These are phyloP conservation scores for Colletotrichum theobromicola DNA, from an alignment of 2,329 filamentous ascomycete species.

Conservation along the genomic window DNA sequence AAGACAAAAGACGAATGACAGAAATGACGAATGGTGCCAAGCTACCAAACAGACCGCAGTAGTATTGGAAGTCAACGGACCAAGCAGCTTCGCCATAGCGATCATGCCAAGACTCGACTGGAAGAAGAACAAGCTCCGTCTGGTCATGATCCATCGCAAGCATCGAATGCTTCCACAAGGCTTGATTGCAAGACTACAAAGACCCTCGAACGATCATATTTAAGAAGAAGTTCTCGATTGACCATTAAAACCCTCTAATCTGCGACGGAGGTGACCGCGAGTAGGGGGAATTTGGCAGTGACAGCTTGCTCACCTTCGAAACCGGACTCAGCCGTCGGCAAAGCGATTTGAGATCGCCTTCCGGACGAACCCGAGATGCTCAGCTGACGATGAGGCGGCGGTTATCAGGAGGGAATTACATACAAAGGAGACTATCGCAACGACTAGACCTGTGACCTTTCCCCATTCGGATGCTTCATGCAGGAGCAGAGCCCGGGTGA, in stretches of 20 bases:
- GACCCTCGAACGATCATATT: rapidly evolving
- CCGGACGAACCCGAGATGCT: too few relatives aligned
- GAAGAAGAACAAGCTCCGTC: background rate
- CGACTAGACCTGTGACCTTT: too few relatives aligned
- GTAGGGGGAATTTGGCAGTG: background rate
- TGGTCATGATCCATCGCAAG: background rate
- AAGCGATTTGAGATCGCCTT: background rate
- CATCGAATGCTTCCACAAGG: too few relatives aligned
- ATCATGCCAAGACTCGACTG: background rate
- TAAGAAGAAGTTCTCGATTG: background rate
- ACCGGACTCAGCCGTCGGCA: background rate
- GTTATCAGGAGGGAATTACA: too few relatives aligned
- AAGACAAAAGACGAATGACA: too few relatives aligned
- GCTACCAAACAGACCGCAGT: too few relatives aligned
- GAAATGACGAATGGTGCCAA: too few relatives aligned
- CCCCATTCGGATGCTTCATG: too few relatives aligned
- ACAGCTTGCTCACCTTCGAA: rapidly evolving
- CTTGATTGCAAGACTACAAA: background rate
- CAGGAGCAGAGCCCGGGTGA: too few relatives aligned
- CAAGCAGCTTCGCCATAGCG: background rate
- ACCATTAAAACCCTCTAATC: background rate
- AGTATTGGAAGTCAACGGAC: too few relatives aligned
- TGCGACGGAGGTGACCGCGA: background rate
- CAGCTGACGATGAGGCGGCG: too few relatives aligned
- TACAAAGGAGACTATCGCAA: too few relatives aligned